phyloP scores from a whole-genome alignment of 1,284 basidiomycete genomes.

The Puccinia hordei region DNA sequence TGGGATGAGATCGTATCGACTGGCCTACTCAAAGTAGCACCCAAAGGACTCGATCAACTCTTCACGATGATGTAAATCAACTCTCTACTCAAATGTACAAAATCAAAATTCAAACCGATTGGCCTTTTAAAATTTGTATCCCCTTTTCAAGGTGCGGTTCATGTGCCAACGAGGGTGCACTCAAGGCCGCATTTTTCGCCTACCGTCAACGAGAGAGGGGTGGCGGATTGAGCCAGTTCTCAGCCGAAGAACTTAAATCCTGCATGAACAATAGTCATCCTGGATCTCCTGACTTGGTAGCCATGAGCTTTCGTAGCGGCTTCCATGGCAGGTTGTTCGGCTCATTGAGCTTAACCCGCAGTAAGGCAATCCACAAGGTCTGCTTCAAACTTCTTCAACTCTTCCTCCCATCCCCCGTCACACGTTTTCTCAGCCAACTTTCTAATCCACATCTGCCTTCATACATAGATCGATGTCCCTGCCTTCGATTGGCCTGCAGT shows the following conservation, averaged over 20 bases:
- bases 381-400: not conserved
- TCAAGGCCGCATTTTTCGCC: slow-evolving; percentile 65
- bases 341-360: slow-evolving; percentile 63
- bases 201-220: slow-evolving; percentile 61
- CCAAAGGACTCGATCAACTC: slow-evolving; percentile 63
- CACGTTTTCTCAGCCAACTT: no score
- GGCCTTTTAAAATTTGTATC: no score
- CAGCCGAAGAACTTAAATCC: slow-evolving; percentile 56
- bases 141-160: slow-evolving; percentile 48
- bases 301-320: slow-evolving; percentile 64
- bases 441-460: no score
- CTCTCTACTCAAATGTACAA: no score
- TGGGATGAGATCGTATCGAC: slow-evolving; percentile 62
- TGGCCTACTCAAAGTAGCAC: slow-evolving; percentile 63
- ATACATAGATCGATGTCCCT: slow-evolving; percentile 62
- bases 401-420: not conserved
- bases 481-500: slow-evolving; percentile 66
- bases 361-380: slow-evolving; percentile 61
- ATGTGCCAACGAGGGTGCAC: slow-evolving; percentile 61
- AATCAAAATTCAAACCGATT: no score
- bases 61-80: slow-evolving; percentile 57
- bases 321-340: slow-evolving; percentile 64
- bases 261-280: slow-evolving; percentile 56
- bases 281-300: slow-evolving; percentile 63
- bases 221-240: slow-evolving; percentile 47